Conservation (phyloP, 495 filamentous ascomycete genomes). For the Hypoxylon crocopeplum region DNA sequence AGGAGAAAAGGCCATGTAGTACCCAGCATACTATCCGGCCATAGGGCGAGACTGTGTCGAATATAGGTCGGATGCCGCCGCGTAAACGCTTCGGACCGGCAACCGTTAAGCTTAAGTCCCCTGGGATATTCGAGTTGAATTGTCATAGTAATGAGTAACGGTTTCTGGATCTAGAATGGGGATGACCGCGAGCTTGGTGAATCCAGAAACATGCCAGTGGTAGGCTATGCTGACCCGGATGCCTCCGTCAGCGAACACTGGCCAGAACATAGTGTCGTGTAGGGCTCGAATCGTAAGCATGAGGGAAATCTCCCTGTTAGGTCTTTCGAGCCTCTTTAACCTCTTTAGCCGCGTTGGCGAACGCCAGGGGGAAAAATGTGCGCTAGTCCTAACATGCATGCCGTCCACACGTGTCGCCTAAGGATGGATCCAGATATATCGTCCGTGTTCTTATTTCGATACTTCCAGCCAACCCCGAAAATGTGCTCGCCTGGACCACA, state of each 20-base stretch:
- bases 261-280: conserved; percentile 18
- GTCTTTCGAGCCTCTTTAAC: conserved; percentile 33
- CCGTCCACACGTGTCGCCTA: conserved; percentile 13
- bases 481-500: background rate
- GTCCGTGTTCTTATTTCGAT: conserved; percentile 23
- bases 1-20: background rate
- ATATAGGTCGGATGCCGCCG: background rate
- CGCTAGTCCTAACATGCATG: conserved; percentile 18
- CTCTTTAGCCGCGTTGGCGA: conserved; percentile 43
- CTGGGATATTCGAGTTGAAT: background rate
- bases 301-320: conserved; percentile 16
- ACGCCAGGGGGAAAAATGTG: conserved; percentile 22
- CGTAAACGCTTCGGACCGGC: conserved; percentile 6
- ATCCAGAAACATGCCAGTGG: conserved; percentile 18
- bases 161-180: conserved; percentile 1
- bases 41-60: background rate
- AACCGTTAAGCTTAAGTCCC: conserved; percentile 7
- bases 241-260: conserved; percentile 15
- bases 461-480: conserved; percentile 11
- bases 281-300: conserved; percentile 9
- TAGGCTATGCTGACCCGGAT: conserved; percentile 19
- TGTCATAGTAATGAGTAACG: background rate
- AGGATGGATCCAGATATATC: conserved; percentile 10
- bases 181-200: conserved; percentile 2
- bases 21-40: too few species aligned